Percentiles rank a stretch among this genome's conserved stretches.
These are phyloP conservation scores for Diaporthe sp. DNA, from an alignment of 2,329 filamentous ascomycete genomes.

Conservation along the genomic window DNA sequence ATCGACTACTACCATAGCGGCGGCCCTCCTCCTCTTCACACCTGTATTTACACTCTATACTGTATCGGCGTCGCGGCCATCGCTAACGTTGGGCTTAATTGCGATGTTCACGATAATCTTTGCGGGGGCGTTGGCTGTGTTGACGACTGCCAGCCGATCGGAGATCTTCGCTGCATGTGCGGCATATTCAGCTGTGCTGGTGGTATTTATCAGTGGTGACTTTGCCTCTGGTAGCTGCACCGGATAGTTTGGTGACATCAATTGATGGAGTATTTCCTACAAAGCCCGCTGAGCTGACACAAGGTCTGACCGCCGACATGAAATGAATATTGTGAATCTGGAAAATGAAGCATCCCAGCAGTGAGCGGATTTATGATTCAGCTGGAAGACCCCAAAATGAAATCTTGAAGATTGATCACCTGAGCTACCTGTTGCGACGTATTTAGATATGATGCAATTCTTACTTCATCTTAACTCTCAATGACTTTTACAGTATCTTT, in stretches of 20 bases:
- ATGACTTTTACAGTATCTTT: too few relatives aligned
- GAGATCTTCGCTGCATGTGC: conserved; percentile 37
- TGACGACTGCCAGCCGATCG: conserved; percentile 35
- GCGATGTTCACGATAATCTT: conserved; percentile 34
- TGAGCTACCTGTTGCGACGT: neutral
- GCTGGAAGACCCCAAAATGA: too few relatives aligned
- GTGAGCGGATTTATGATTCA: too few relatives aligned
- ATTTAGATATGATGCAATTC: neutral
- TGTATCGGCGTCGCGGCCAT: neutral
- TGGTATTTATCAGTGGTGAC: conserved; percentile 32
- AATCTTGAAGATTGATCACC: neutral
- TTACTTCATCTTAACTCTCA: too few relatives aligned
- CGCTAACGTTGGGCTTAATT: conserved; percentile 33
- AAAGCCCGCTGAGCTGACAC: neutral
- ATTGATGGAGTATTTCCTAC: neutral
- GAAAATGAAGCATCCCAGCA: neutral
- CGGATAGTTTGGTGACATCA: neutral
- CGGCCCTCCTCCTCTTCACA: conserved; percentile 6
- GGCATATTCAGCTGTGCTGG: conserved; percentile 34
- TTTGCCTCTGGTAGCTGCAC: neutral
- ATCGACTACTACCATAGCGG: conserved; percentile 1
- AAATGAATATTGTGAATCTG: neutral
- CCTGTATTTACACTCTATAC: conserved; percentile 33
- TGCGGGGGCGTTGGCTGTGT: conserved; percentile 17
- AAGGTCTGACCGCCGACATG: neutral